Base-by-base conservation (phyloP, 164 flowering plant genomes). In the Stephania yunnanensis region DNA sequence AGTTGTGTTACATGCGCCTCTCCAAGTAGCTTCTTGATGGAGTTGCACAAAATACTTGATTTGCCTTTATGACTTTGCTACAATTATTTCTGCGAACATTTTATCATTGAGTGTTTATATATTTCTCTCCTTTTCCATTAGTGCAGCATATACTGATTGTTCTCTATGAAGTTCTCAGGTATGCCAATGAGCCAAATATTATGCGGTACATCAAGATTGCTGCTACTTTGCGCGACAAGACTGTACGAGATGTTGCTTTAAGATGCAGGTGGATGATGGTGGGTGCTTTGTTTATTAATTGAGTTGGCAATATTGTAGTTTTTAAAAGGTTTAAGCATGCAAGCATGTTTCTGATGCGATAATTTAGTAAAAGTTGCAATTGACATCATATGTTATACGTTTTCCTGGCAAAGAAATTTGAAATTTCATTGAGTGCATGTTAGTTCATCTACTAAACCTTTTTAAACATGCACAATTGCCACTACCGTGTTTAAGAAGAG, bases 251-350 rank as follows among this genome's bases (percentile, higher is more conserved):
- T 87, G 97, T 95, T 80, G 99, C 99, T 77, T 73, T 95, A 72
- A 88, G 99, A 84, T 95, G 97, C 82, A 86, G 91, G 76, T 95
- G 98, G 99, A 89, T 90, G 93, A 83, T 82, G 78, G 99, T 93
- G 81, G 86, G 92, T 77, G 79, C 71, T 75, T 82, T 19, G 44
- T 20, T 67, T 74, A 48, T 29, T 72, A 6, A 61, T 61, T 61
- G 15, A 50, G 15, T 9, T 50, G 15, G 15, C 15, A 10, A 50
- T 10, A 10, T 50, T 50, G 11, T 10, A 15, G 11, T 10, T 11
- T 50, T 15, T 50, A 50, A 11, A 50, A 50, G 55, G 15, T 50
- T 50, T 50, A 50, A 50, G 55, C 55, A 10, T 10, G 55, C 55
- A 50, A 10, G 55, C 55, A 11, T 50, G 55, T 50, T 50, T 50